Evolutionary conservation across 78 protist genomes (phyloP).

Genomic region (Chrysochromulina tobinii): DNA sequence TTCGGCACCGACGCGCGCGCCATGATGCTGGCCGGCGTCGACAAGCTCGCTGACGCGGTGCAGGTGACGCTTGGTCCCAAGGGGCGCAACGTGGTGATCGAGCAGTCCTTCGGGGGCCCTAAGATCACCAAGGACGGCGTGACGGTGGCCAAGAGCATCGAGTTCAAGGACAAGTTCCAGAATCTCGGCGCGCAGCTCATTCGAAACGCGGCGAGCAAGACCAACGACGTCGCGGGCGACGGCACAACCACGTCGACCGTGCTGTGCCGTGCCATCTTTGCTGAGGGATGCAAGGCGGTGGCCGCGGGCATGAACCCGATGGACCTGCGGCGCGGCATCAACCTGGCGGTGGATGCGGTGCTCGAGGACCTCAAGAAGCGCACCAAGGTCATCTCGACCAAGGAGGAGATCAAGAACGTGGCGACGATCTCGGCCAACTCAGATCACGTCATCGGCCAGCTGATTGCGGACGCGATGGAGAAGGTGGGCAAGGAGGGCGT

Average conservation of each 20-base stretch:
- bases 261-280: slow-evolving; percentile 92
- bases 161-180: slow-evolving; percentile 83
- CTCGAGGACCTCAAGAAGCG: slow-evolving; percentile 69
- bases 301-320: slow-evolving; percentile 98
- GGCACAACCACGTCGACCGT: slow-evolving; percentile 99
- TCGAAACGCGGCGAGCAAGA: slow-evolving; percentile 90
- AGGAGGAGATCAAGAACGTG: slow-evolving; percentile 88
- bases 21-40: no score
- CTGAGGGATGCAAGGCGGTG: slow-evolving; percentile 94
- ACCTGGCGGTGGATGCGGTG: slow-evolving; percentile 83
- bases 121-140: slow-evolving; percentile 99
- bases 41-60: slow-evolving; percentile 93
- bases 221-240: slow-evolving; percentile 85
- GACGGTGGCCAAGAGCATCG: slow-evolving; percentile 97
- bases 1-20: slow-evolving; percentile 83
- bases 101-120: slow-evolving; percentile 95
- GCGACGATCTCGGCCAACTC: slow-evolving; percentile 99
- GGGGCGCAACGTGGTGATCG: slow-evolving; percentile 97
- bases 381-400: slow-evolving; percentile 86
- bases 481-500: slow-evolving; percentile 98
- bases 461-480: slow-evolving; percentile 97
- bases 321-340: slow-evolving; percentile 95
- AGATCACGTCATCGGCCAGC: slow-evolving; percentile 92
- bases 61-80: slow-evolving; percentile 97
- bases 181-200: slow-evolving; percentile 97